Evolutionary conservation across 73 alveolate species (phyloP), one percentile per base, ranked within the genome.

Genomic region (Blepharisma japonicum): DNA sequence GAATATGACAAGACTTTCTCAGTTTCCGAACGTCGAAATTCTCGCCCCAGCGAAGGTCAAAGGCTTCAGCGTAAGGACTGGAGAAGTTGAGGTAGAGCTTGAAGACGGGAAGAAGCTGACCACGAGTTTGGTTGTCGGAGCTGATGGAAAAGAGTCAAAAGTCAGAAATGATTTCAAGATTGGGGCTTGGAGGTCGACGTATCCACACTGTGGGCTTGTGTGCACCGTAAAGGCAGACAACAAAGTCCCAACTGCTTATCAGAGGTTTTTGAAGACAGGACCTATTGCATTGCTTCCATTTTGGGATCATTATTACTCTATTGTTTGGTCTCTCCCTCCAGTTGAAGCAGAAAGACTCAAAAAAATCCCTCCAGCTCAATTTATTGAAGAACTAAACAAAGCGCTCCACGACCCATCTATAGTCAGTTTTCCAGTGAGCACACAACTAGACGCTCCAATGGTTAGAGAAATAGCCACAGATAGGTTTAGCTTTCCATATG

Each of bases 281-380:
- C 97, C 97, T 7, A 32, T 90, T 21, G 97, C 97, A 6, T 46
- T 90, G 42, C 81, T 90, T 21, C 97, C 97, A 14, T 81, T 90
- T 11, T 88, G 92, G 93, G 74, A 81, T 51, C 79, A 87, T 38
- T 88, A 81, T 38, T 80, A 87, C 21, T 81, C 90, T 39, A 83
- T 90, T 14, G 94, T 90, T 3, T 90, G 97, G 97, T 84, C 90
- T 11, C 83, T 72, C n/a, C 90, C 84, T 25, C 79, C 84, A 45
- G 87, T 87, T 20, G 55, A 66, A 23, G 71, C 67, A 11, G 81
- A 88, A 55, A 83, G 82, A 7, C 68, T 88, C 7, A 54, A 76
- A 74, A 71, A 76, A 6, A 38, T 85, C 4, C 54, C 91, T 20
- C 94, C 87, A 61, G 77, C 71, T 7, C 67, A 51, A 39, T 88